A percentile compares a stretch with the other conserved stretches of the same genome.
phyloP scores from a whole-genome alignment of 164 flowering plant genomes.

The Kingdonia uniflora region DNA sequence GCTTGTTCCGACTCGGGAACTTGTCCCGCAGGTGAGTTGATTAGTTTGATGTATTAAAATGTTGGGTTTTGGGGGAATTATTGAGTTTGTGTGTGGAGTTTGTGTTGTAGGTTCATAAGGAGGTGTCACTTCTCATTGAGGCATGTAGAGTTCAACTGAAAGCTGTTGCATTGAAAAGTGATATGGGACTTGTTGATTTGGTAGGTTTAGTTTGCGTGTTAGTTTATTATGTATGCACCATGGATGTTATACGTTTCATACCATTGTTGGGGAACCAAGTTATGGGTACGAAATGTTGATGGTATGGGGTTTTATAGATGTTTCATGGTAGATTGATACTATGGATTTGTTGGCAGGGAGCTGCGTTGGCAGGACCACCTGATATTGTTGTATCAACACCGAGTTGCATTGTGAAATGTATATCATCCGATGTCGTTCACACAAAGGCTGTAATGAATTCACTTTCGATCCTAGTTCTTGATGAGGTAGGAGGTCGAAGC shows the following conservation, averaged over 20 bases:
- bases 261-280: too few species aligned
- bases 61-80: not conserved
- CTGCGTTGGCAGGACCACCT: conserved; percentile 71
- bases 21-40: conserved; percentile 58
- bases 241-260: too few species aligned
- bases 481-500: conserved; percentile 50
- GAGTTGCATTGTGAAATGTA: conserved; percentile 63
- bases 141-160: conserved; percentile 73
- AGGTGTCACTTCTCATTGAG: conserved; percentile 51
- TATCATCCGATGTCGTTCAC: conserved; percentile 48
- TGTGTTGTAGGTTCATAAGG: conserved; percentile 51
- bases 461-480: conserved; percentile 72
- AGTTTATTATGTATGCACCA: not conserved
- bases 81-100: not conserved
- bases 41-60: not conserved
- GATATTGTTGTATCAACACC: conserved; percentile 85
- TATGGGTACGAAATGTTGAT: not conserved
- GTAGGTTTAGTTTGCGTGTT: conserved; percentile 29
- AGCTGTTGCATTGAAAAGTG: conserved; percentile 57
- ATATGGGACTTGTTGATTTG: conserved; percentile 54
- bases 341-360: conserved; percentile 29
- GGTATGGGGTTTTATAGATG: conserved; percentile 1
- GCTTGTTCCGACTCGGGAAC: conserved; percentile 85
- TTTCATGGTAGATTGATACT: conserved; percentile 5
- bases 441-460: conserved; percentile 45